Evolutionary conservation across 192 early-diverging fungal genomes (phyloP).

Genomic region (Rhizophagus sp.): DNA sequence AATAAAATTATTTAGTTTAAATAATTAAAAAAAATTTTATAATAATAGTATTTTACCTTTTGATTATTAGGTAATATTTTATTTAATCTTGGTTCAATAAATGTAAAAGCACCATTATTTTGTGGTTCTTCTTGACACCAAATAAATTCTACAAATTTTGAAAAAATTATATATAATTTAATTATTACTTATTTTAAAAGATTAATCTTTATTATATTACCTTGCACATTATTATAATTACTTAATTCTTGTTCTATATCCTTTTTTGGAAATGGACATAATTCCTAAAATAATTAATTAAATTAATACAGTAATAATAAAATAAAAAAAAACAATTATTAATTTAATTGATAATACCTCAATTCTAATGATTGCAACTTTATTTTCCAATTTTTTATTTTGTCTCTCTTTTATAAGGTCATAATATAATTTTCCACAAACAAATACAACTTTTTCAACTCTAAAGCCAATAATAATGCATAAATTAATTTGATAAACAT

Average conservation of each 20-base stretch:
- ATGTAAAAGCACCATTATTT: slow-evolving; percentile 88
- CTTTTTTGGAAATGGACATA: slow-evolving; percentile 85
- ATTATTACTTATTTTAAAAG: slow-evolving; percentile 3
- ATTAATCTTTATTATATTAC: slow-evolving; percentile 33
- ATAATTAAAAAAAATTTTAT: neutral
- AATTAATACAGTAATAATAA: neutral
- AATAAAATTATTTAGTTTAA: neutral
- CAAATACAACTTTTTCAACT: slow-evolving; percentile 77
- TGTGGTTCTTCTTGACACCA: slow-evolving; percentile 94
- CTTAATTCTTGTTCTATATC: slow-evolving; percentile 65
- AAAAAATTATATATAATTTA: slow-evolving; percentile 37
- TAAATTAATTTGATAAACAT: neutral
- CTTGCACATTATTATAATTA: slow-evolving; percentile 61
- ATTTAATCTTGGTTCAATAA: slow-evolving; percentile 82
- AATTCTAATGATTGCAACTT: slow-evolving; percentile 81
- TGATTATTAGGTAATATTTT: slow-evolving; percentile 64
- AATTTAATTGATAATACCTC: slow-evolving; percentile 47
- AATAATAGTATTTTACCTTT: slow-evolving; percentile 32
- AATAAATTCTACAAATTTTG: slow-evolving; percentile 54
- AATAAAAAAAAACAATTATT: neutral
- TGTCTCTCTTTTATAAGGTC: slow-evolving; percentile 84
- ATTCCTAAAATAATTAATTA: slow-evolving; percentile 51
- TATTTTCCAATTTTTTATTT: slow-evolving; percentile 50
- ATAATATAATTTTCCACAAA: slow-evolving; percentile 92
- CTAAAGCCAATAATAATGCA: slow-evolving; percentile 1